Base-by-base conservation (phyloP, 768 basidiomycete genomes). In the Grammothele lineata region DNA sequence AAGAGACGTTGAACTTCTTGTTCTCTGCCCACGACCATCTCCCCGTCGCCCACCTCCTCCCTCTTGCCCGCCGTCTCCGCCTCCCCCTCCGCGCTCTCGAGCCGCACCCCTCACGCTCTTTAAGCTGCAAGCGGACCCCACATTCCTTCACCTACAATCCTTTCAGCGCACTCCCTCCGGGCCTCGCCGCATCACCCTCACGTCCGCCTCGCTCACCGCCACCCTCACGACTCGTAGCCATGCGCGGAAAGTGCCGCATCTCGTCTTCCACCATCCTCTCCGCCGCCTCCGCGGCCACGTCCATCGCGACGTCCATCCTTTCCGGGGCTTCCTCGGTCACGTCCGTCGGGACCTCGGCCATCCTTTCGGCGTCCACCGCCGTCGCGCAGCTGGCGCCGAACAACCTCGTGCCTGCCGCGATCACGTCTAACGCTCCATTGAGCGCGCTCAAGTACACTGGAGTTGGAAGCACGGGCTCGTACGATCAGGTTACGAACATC, bases 401-500 rank as follows among this genome's bases (percentile, higher is more conserved):
- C 51, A 53, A 59, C 55, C 44, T 56, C 37, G 40, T 46, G 2
- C n/a, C n/a, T n/a, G 37, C 55, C 19, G 27, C 47, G 10, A 47
- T 51, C 10, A 47, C 57, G 15, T 48, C 51, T 6, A 58, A 58
- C 33, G 33, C 62, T 11, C n/a, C n/a, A n/a, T 60, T 63, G 43
- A 61, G 45, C 44, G 56, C 56, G 23, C 49, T 61, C 46, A 58
- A 57, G 46, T 61, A 61, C 57, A 61, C 56, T 32, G 44, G 48
- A 23, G 60, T 63, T 37, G 62, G 62, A 37, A 53, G 58, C n/a
- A 25, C 48, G 19, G 62, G 62, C 27, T 22, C 44, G 10, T 63
- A 63, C 50, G 33, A 57, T 43, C 51, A 61, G 47, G 62, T 63
- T 36, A 61, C 62, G 23, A 49, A 61, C 57, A 57, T 63, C 43